Evolutionary conservation across 73 alveolate species (phyloP).

Genomic region (Tetrahymena malaccensis): DNA sequence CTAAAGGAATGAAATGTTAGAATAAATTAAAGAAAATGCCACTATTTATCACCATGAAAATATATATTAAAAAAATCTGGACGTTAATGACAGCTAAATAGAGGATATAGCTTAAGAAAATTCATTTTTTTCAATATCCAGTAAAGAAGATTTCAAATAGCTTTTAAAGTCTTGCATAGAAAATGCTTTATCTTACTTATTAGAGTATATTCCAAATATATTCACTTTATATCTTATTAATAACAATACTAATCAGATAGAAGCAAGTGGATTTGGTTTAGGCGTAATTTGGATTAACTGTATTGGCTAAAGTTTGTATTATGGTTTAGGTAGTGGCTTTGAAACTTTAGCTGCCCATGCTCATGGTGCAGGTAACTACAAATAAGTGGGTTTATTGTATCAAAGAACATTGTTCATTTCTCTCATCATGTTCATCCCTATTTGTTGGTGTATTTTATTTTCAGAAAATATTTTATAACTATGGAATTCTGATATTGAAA

Average conservation of each 20-base stretch:
- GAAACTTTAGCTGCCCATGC: conserved; percentile 9
- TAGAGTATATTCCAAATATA: not conserved
- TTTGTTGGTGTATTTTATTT: not conserved
- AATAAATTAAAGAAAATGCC: too few species aligned
- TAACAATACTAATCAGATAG: not conserved
- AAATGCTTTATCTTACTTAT: not conserved
- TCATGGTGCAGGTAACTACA: not conserved
- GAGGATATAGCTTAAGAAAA: too few species aligned
- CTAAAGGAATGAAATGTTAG: too few species aligned
- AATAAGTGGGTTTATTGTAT: not conserved
- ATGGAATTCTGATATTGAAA: not conserved
- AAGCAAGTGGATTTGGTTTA: not conserved
- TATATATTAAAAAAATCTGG: too few species aligned
- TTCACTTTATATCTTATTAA: not conserved
- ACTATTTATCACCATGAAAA: too few species aligned
- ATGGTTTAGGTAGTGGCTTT: not conserved
- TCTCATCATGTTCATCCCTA: not conserved
- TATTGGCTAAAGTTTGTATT: not conserved
- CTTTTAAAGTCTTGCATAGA: not conserved
- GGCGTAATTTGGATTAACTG: not conserved
- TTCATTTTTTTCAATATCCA: not conserved
- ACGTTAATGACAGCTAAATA: too few species aligned
- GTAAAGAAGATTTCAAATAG: not conserved
- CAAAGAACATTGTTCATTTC: not conserved
- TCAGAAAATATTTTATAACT: not conserved